Evolutionary conservation across 768 basidiomycete species (phyloP).

Genomic region (Fibroporia radiculosa): DNA sequence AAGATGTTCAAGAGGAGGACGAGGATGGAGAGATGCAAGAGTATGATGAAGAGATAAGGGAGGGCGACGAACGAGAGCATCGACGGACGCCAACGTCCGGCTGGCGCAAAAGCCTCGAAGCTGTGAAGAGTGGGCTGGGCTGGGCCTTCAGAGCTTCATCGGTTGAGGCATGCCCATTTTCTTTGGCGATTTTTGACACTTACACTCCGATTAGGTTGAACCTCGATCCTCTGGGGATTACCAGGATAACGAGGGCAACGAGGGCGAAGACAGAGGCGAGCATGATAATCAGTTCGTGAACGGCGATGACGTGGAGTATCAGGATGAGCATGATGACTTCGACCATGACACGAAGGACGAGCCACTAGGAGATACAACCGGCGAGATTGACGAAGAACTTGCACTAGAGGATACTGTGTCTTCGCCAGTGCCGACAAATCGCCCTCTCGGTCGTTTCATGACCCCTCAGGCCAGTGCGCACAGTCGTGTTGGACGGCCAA

Average conservation of each 20-base stretch:
- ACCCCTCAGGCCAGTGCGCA: constrained; percentile 40
- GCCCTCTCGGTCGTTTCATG: constrained; percentile 37
- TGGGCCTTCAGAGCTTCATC: constrained; percentile 25
- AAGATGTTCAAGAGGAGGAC: constrained; percentile 22
- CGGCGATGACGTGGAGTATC: constrained; percentile 3
- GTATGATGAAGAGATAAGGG: constrained; percentile 18
- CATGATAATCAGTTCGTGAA: constrained; percentile 7
- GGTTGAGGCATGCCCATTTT: constrained; percentile 9
- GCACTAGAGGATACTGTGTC: background rate
- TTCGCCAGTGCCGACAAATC: background rate
- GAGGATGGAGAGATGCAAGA: constrained; percentile 18
- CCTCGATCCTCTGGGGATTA: constrained; percentile 5
- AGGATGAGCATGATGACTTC: background rate
- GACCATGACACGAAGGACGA: background rate
- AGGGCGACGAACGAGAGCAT: constrained; percentile 14
- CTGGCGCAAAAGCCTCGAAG: constrained; percentile 28
- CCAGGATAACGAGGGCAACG: constrained; percentile 11
- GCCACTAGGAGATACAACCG: constrained; percentile 2
- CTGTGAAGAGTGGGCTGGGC: constrained; percentile 22
- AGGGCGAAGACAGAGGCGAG: constrained; percentile 6
- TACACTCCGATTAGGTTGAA: constrained; percentile 13
- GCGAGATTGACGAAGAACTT: background rate
- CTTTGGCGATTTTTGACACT: too few relatives aligned
- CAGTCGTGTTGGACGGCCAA: background rate
- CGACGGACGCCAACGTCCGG: constrained; percentile 20